A percentile compares a stretch with the other conserved stretches of the same genome.
Conservation (phyloP, 2,329 filamentous ascomycete species). For the Cyphellophora attinorum region DNA sequence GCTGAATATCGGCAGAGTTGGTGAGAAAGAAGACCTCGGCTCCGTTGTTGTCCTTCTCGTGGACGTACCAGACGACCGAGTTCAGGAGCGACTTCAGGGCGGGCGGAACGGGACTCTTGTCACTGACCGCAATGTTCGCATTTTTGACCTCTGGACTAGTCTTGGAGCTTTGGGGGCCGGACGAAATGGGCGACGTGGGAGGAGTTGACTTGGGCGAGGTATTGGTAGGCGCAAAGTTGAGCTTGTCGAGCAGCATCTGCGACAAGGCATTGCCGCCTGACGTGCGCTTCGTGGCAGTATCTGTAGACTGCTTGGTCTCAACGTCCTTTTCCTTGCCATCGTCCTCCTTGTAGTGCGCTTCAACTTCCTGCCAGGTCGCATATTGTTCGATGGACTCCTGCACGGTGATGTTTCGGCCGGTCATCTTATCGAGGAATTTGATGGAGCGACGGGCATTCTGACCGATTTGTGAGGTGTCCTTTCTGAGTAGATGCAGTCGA, state of each 20-base stretch:
- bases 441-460: constrained; percentile 42
- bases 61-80: constrained; percentile 35
- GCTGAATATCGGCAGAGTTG: constrained; percentile 33
- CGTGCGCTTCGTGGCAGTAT: constrained; percentile 15
- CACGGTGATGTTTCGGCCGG: constrained; percentile 34
- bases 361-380: constrained; percentile 35
- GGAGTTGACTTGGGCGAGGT: constrained; percentile 30
- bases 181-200: constrained; percentile 33
- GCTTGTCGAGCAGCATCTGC: constrained; percentile 37
- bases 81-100: constrained; percentile 33
- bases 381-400: constrained; percentile 43
- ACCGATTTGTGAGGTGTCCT: constrained; percentile 35
- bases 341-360: constrained; percentile 35
- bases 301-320: constrained; percentile 8
- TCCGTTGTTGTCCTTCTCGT: constrained; percentile 22
- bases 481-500: constrained; percentile 35
- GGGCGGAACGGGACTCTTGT: constrained; percentile 24
- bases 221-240: constrained; percentile 35
- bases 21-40: constrained; percentile 31
- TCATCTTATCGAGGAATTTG: constrained; percentile 41
- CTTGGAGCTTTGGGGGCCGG: constrained; percentile 30
- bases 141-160: constrained; percentile 33
- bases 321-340: constrained; percentile 7
- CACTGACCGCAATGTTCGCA: constrained; percentile 12
- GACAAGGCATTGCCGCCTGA: constrained; percentile 28